Evolutionary conservation across 2,329 filamentous ascomycete genomes (phyloP).

Genomic region (Reticulascus tulasneorum): DNA sequence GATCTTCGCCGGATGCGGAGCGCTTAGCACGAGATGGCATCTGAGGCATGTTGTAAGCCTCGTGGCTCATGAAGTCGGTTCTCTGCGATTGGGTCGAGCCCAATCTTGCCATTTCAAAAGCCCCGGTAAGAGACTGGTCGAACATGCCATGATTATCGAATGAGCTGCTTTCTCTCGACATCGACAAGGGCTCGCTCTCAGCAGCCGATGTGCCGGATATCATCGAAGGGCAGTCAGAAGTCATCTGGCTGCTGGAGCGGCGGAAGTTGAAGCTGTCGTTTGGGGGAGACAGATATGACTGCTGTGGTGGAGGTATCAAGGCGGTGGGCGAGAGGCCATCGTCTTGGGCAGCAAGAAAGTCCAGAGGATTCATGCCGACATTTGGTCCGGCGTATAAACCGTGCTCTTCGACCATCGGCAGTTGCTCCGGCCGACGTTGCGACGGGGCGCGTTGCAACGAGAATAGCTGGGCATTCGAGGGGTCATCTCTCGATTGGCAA

Average conservation of each 20-base stretch:
- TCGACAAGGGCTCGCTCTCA: conserved; percentile 37
- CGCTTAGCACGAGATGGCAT: conserved; percentile 22
- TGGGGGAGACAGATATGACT: conserved; percentile 16
- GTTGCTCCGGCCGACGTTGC: conserved; percentile 18
- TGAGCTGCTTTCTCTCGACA: conserved; percentile 41
- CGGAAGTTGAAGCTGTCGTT: conserved; percentile 17
- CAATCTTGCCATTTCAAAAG: conserved; percentile 32
- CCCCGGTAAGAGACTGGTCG: conserved; percentile 21
- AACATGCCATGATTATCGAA: conserved; percentile 25
- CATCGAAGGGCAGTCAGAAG: conserved; percentile 39
- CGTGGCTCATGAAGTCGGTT: conserved; percentile 18
- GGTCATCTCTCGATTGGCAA: conserved; percentile 27
- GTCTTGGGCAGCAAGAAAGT: conserved; percentile 30
- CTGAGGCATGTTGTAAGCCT: conserved; percentile 15
- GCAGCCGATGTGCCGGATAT: conserved; percentile 34
- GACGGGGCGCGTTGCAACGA: conserved; percentile 22
- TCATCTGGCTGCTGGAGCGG: conserved; percentile 19
- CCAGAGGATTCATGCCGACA: conserved; percentile 33
- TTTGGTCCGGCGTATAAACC: conserved; percentile 18
- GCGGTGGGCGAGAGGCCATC: conserved; percentile 21
- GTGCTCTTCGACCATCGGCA: conserved; percentile 34
- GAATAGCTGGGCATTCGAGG: conserved; percentile 16
- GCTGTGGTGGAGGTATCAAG: conserved; percentile 14
- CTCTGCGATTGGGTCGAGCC: conserved; percentile 32
- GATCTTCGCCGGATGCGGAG: conserved; percentile 22